Conservation (phyloP, 2,329 filamentous ascomycete species). For the Colletotrichum somersetense region DNA sequence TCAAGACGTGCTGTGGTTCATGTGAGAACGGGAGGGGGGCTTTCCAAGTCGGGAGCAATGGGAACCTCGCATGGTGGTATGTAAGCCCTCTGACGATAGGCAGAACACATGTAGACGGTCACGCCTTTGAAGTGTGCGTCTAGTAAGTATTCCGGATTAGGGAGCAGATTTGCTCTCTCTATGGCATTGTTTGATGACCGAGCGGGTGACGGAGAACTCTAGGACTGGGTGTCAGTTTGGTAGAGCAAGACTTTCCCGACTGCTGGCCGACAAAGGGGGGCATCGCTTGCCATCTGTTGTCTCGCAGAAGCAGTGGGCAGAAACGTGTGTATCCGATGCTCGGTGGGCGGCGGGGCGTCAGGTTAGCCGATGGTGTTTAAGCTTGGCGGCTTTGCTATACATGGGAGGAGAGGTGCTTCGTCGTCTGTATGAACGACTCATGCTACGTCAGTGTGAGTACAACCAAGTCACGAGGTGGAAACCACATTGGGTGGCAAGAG, state of each 20-base stretch:
- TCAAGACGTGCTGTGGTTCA: background rate
- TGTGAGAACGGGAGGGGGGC: background rate
- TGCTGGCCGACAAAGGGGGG: too few relatives aligned
- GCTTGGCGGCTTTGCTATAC: background rate
- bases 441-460: background rate
- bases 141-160: too few relatives aligned
- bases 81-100: too few relatives aligned
- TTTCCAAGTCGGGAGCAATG: background rate
- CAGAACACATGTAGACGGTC: too few relatives aligned
- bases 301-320: background rate
- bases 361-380: background rate
- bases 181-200: background rate
- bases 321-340: background rate
- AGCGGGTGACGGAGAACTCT: background rate
- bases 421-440: background rate
- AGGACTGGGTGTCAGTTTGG: too few relatives aligned
- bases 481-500: background rate
- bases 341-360: background rate
- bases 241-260: background rate
- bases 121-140: too few relatives aligned
- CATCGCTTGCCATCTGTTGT: background rate
- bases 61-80: background rate
- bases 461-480: background rate
- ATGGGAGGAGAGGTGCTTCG: background rate
- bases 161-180: too few relatives aligned